Evolutionary conservation across 305 asterid species (phyloP), one percentile per base, ranked within the genome.

Genomic region (Fraxinus greggii): DNA sequence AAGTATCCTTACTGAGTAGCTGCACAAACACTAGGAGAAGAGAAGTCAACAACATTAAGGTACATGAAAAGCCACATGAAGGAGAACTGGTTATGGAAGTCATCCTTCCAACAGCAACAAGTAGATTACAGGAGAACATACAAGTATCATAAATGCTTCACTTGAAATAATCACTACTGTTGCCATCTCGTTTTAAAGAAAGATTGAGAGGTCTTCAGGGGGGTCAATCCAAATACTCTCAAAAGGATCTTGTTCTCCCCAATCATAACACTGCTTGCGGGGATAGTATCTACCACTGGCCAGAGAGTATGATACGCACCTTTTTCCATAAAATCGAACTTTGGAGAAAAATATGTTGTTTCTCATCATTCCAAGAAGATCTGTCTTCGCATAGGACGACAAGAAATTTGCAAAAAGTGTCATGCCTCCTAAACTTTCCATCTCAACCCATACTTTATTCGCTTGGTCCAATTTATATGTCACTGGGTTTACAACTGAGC

Each of bases 201-300:
- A 86, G 77, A 74, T 63, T n/a, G 89, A 86, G 56, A 85, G 81
- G 82, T 89, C 92, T 31, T 86, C 86, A 5, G 94, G 91, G 21
- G 94, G 88, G 24, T 90, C 91, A 28, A 91, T 84, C 94, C 94
- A 91, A 28, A 88, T 85, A 77, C 90, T 84, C 82, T 88, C 89
- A 67, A 89, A 88, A 23, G 91, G 89, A 74, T 91, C 87, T 80
- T 89, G 90, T 80, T 89, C 89, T 21, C 91, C 90, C 94, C 91
- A 90, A 65, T 90, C 91, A 63, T 88, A 80, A 72, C 80, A 85
- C 82, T 89, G 88, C 83, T 88, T 90, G n/a, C 89, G 84, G 24
- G 93, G 93, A 69, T 85, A 90, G 83, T 87, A 90, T 81, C 93
- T 86, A 72, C 70, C 42, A 17, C 87, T 79, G 73, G 78, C 83